Evolutionary conservation across 768 basidiomycete species (phyloP), one percentile per base, ranked within the genome.

Genomic region (Collybiopsis confluens): DNA sequence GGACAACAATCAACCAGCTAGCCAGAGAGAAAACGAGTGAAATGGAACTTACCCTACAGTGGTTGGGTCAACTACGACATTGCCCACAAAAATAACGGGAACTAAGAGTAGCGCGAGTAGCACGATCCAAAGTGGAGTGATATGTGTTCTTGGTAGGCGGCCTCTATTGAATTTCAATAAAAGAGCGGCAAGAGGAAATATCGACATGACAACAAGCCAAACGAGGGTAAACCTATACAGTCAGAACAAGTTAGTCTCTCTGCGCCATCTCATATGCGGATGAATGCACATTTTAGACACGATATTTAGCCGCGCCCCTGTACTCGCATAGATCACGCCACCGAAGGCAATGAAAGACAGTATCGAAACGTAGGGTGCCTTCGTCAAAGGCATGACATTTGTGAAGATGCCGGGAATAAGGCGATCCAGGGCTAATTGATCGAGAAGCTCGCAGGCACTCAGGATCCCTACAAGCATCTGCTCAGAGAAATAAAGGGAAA

Each of bases 121-220:
- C 28, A 84, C 70, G 24, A 71, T 60, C 13, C 59, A 51, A 2
- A 85, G 61, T 4, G 73, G 66, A 4, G 81, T 75, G 16, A 58
- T 67, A 2, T 65, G 63, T 9, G 59, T 55, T 26, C 86, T 70
- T 4, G 71, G 74, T 3, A 89, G 65, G 28, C 83, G 77, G 16
- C 81, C 80, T 16, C 86, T 78, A 55, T 85, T 85, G 67, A 85
- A 86, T 55, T 80, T 82, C 24, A 89, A 68, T 4, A 87, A 56
- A 4, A 88, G 62, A 2, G 82, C 68, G 2, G 84, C 79, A 15
- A 84, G 38, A 0, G 86, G 84, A 59, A 86, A 89, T 20, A 87
- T 64, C 1, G 72, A 62, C 82, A 88, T 86, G 28, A 85, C 78
- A 2, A 76, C 70, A 20, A 88, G 71, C 83, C 85, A 88, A 13